Evolutionary conservation across 768 basidiomycete species (phyloP), one percentile per base, ranked within the genome.

Genomic region (Coprinopsis sp.): DNA sequence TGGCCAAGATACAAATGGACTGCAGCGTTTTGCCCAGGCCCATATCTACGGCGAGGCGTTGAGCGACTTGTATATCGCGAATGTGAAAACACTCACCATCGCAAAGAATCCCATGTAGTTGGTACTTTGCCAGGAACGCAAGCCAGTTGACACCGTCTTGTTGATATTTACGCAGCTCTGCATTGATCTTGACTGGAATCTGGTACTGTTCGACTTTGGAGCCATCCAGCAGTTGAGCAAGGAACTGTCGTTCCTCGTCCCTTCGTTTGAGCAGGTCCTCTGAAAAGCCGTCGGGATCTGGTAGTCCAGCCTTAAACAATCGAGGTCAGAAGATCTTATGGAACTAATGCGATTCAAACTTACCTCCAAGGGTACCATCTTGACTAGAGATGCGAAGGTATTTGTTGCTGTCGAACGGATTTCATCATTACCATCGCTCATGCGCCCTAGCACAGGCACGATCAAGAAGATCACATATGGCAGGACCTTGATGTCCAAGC

Each of bases 81-180:
- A 21, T 13, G 16, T 14, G n/a, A 22, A 14, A 30, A 36, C 25
- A 61, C 78, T 53, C 56, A 92, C 95, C 96, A 58, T 99, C 96
- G 61, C 96, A 99, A 23, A 99, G 81, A 56, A 98, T 91, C 12
- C 96, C 96, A 61, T 99, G 96, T 2, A 99, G 67, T 58, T 98
- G 96, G 62, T 96, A 99, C 62, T 96, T 97, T 16, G 92, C 90
- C 29, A 99, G 74, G 72, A 99, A 99, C 1, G 96, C 96, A 14
- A 99, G 74, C 96, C 96, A 99, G 62, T 91, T 98, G 54, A 99
- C 90, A 27, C 96, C 96, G 46, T 99, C 96, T 67, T 91, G 90
- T 65, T 99, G 96, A 62, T 99, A 99, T 62, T 93, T 91, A 49
- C 96, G 86, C 38, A 99, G 72, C 54, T 97, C 91, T 25, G 94